Base-by-base conservation (phyloP, 441 rosid species). In the Syzygium malaccense region DNA sequence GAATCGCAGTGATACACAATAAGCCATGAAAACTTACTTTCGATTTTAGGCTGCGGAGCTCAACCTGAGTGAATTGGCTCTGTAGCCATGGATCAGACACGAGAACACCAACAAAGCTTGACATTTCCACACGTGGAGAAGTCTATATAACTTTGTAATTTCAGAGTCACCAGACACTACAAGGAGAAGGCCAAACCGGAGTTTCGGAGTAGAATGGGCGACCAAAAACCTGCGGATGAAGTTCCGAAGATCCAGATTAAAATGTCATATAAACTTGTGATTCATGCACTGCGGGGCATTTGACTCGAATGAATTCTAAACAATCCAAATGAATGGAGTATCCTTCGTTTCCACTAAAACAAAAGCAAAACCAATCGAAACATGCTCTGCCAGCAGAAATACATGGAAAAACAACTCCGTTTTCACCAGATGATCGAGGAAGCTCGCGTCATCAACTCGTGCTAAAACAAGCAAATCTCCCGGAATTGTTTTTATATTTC, bases 21-120 rank as follows among this genome's bases (percentile, higher is more conserved):
- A 58, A 64, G 32, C 57, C 58, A 85, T 88, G 33, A 80, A 83
- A 64, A 80, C 89, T 89, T 85, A 94, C 97, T 90, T 93, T 95
- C 20, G 95, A 86, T 66, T 93, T 91, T 75, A 95, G 98, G 91
- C 95, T 91, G 25, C 95, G 94, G 87, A 95, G 96, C 88, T 95
- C 96, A 32, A 95, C 95, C 91, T 95, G 98, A 37, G 95, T 95
- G 56, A 95, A 95, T 91, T 95, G 96, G 88, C 96, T 93, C 90
- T 94, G 96, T 60, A 95, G 93, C 95, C 91, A 93, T 88, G 94
- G 94, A 90, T 95, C 98, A 5, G 96, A 93, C 45, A 94, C 95
- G 20, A 89, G 87, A 51, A 94, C 95, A 86, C 96, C 96, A 41
- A 86, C 93, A 51, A 78, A 93, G 88, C 94, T 92, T n/a, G 98